Percentiles rank a stretch among this genome's conserved stretches.
These are phyloP conservation scores for Chiua virens DNA, from an alignment of 768 basidiomycete genomes.

Conservation along the genomic window DNA sequence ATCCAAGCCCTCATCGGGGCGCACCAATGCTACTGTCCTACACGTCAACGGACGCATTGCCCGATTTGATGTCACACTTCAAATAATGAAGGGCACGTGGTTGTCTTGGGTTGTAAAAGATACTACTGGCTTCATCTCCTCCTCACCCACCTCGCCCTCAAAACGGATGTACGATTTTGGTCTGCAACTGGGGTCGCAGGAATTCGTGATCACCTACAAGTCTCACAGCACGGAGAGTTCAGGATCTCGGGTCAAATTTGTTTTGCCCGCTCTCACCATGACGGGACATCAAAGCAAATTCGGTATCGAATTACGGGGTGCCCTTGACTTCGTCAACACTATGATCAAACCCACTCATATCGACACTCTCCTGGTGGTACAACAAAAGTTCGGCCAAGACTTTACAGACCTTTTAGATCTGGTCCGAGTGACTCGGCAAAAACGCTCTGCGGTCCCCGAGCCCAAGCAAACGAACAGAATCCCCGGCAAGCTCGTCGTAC, in stretches of 20 bases:
- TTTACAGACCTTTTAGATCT: slow-evolving; percentile 77
- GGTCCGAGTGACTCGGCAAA: slow-evolving; percentile 57
- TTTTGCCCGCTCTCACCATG: slow-evolving; percentile 63
- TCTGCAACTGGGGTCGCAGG: slow-evolving; percentile 60
- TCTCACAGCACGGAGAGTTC: slow-evolving; percentile 35
- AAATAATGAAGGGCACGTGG: slow-evolving; percentile 90
- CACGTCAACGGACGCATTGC: slow-evolving; percentile 55
- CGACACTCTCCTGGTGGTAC: slow-evolving; percentile 80
- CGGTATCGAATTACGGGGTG: slow-evolving; percentile 50
- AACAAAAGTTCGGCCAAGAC: slow-evolving; percentile 88
- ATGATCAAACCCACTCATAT: slow-evolving; percentile 80
- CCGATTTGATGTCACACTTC: slow-evolving; percentile 60
- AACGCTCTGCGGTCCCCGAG: slow-evolving; percentile 14
- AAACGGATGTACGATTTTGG: slow-evolving; percentile 53
- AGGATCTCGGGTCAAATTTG: slow-evolving; percentile 54
- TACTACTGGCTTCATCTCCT: slow-evolving; percentile 47
- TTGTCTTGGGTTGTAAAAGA: slow-evolving; percentile 68
- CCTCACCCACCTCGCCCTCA: slow-evolving; percentile 32
- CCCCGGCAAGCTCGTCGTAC: slow-evolving; percentile 42
- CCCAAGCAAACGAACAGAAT: slow-evolving; percentile 15
- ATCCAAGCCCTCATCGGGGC: slow-evolving; percentile 25
- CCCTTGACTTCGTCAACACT: slow-evolving; percentile 69
- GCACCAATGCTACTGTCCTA: slow-evolving; percentile 25
- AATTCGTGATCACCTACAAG: slow-evolving; percentile 56
- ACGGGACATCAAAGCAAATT: slow-evolving; percentile 55